A percentile compares a stretch with the other conserved stretches of the same genome.
Evolutionary conservation across 2,329 filamentous ascomycete genomes (phyloP).

Genomic region (Ambrosiella xylebori): DNA sequence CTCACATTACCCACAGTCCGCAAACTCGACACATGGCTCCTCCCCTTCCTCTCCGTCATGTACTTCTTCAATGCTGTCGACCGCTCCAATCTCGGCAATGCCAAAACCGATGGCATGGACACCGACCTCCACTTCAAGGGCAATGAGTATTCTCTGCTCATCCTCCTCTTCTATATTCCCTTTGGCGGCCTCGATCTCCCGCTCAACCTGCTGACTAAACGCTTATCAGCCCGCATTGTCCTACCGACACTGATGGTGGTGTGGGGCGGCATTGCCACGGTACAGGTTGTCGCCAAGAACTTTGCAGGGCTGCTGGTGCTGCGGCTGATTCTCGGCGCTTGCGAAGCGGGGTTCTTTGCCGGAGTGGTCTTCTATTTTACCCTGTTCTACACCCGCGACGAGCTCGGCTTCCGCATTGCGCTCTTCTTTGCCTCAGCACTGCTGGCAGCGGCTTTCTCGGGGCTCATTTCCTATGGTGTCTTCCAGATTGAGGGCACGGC

Average conservation of each 20-base stretch:
- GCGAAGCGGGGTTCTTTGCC: conserved; percentile 37
- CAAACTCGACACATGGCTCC: conserved; percentile 7
- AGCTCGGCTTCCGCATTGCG: conserved; percentile 44
- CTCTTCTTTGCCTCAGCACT: conserved; percentile 42
- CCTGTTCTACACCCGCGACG: conserved; percentile 45
- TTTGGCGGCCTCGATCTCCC: conserved; percentile 30
- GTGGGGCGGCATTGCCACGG: conserved; percentile 30
- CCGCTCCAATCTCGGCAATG: conserved; percentile 30
- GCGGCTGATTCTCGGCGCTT: conserved; percentile 29
- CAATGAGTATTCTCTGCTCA: conserved; percentile 23
- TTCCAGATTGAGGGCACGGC: conserved; percentile 36
- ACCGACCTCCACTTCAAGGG: conserved; percentile 37
- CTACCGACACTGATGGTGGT: conserved; percentile 26
- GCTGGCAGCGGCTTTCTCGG: conserved; percentile 51
- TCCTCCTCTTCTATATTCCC: conserved; percentile 32
- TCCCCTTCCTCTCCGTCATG: conserved; percentile 16
- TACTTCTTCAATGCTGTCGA: conserved; percentile 31
- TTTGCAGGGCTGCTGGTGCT: conserved; percentile 32
- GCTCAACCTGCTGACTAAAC: conserved; percentile 30
- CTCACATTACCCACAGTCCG: neutral
- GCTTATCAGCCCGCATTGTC: conserved; percentile 20
- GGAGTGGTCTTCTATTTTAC: conserved; percentile 30
- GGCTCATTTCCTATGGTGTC: conserved; percentile 46
- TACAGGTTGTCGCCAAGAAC: conserved; percentile 30
- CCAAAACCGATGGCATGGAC: conserved; percentile 29